phyloP scores from a whole-genome alignment of 2,329 filamentous ascomycete genomes.

The Curvularia eragrostidis region DNA sequence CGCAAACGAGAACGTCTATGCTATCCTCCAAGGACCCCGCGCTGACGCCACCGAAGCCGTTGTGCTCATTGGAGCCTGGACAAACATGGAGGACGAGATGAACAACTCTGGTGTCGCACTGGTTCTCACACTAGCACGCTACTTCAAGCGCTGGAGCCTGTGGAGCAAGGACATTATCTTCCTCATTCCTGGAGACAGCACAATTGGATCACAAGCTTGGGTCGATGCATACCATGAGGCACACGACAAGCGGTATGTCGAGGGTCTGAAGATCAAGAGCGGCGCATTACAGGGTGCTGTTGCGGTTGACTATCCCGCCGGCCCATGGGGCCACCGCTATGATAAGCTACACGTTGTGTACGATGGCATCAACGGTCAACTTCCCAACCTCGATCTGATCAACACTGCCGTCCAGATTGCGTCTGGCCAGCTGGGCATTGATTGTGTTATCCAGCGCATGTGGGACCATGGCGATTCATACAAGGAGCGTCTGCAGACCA shows the following conservation, averaged over 20 bases:
- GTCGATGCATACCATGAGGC: conserved; percentile 96
- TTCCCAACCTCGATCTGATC: conserved; percentile 94
- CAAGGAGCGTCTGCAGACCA: conserved; percentile 80
- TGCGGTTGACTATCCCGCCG: conserved; percentile 84
- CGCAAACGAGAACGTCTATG: conserved; percentile 88
- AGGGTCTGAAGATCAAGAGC: conserved; percentile 84
- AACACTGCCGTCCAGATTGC: conserved; percentile 92
- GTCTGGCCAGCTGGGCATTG: conserved; percentile 89
- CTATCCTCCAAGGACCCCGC: conserved; percentile 88
- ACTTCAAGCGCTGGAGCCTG: conserved; percentile 96
- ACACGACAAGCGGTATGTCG: conserved; percentile 73
- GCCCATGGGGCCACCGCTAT: conserved; percentile 76
- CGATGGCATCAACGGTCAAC: conserved; percentile 92
- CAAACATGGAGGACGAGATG: conserved; percentile 75
- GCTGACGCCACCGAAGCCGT: conserved; percentile 98
- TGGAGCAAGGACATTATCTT: conserved; percentile 99
- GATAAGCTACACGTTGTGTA: conserved; percentile 90
- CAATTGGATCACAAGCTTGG: conserved; percentile 92
- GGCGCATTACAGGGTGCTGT: conserved; percentile 91
- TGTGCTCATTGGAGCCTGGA: conserved; percentile 89
- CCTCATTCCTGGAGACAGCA: conserved; percentile 85
- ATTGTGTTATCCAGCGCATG: conserved; percentile 84
- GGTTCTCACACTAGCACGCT: conserved; percentile 84
- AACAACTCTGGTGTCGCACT: conserved; percentile 90
- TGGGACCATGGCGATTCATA: conserved; percentile 79